Conservation (phyloP, 495 filamentous ascomycete genomes). For the Platismatia glauca region DNA sequence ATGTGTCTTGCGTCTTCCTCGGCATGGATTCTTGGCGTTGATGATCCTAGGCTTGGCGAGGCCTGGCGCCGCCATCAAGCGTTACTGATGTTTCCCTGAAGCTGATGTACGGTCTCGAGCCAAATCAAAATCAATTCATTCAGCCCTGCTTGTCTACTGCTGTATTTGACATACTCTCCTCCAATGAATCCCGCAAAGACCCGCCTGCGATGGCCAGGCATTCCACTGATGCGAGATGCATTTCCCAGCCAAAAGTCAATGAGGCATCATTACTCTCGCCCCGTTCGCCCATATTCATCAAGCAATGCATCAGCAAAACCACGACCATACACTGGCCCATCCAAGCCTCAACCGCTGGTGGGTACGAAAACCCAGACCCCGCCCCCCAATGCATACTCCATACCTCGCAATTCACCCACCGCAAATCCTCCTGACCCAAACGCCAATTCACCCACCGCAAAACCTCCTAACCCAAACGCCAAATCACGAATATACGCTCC, state of each 20-base stretch:
- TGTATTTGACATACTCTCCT: neutral
- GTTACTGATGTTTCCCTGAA: conserved; percentile 2
- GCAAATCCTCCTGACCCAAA: too few relatives aligned
- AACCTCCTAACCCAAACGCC: neutral
- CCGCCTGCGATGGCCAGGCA: conserved; percentile 4
- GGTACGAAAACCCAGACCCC: neutral
- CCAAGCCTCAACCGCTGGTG: neutral
- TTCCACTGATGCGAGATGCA: neutral
- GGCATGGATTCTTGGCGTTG: neutral
- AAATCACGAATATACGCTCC: conserved; percentile 39
- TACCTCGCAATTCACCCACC: neutral
- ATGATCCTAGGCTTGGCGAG: neutral
- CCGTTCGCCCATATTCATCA: neutral
- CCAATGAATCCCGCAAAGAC: conserved; percentile 14
- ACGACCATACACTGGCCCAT: conserved; percentile 9
- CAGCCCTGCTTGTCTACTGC: neutral
- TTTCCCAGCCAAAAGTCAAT: conserved; percentile 1
- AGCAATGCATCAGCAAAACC: conserved; percentile 7
- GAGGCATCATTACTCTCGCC: neutral
- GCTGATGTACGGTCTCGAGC: too few relatives aligned
- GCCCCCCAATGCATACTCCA: neutral
- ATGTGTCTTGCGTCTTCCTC: too few relatives aligned
- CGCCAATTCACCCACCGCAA: too few relatives aligned
- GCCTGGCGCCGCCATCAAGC: neutral
- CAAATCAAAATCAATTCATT: too few relatives aligned